Conservation (phyloP, 768 basidiomycete species). For the Termitomyces sp. region DNA sequence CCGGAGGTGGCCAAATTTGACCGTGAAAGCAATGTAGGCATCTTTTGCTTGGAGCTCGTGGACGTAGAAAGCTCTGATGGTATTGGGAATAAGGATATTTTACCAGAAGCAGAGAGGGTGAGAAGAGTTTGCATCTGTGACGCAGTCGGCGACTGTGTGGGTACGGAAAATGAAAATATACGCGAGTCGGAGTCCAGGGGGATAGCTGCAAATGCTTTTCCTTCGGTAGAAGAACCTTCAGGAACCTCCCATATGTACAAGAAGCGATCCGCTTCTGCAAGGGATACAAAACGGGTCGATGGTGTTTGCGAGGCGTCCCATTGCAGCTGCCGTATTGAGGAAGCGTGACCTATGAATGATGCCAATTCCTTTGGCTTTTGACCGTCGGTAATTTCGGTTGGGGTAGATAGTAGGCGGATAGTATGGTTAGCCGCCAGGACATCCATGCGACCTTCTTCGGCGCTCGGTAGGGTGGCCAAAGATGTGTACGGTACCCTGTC, state of each 20-base stretch:
- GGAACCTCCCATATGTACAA: slow-evolving; percentile 57
- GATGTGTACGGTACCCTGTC: slow-evolving; percentile 54
- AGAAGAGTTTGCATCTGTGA: slow-evolving; percentile 36
- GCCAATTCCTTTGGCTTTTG: slow-evolving; percentile 41
- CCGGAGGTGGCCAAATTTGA: slow-evolving; percentile 38
- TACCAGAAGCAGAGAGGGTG: slow-evolving; percentile 54
- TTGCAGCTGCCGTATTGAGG: slow-evolving; percentile 41
- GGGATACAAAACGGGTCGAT: slow-evolving; percentile 47
- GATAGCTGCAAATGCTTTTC: slow-evolving; percentile 52
- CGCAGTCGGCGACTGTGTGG: slow-evolving; percentile 17
- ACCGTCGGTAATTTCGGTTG: slow-evolving; percentile 18
- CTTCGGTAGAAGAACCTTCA: slow-evolving; percentile 32
- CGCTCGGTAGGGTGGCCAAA: slow-evolving; percentile 36
- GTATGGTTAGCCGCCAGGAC: slow-evolving; percentile 56
- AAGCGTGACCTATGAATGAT: slow-evolving; percentile 62
- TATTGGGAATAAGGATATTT: slow-evolving; percentile 50
- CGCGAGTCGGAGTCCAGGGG: slow-evolving; percentile 63
- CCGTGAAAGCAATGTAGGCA: slow-evolving; percentile 46
- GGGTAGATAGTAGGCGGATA: slow-evolving; percentile 45
- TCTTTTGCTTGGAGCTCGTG: slow-evolving; percentile 34
- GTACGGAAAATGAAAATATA: slow-evolving; percentile 28
- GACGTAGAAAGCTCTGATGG: slow-evolving; percentile 37
- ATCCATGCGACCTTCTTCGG: slow-evolving; percentile 32
- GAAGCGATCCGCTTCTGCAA: slow-evolving; percentile 58
- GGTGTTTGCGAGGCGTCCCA: slow-evolving; percentile 42